phyloP scores from a whole-genome alignment of 2,329 filamentous ascomycete species.

The Raffaelea arxii region DNA sequence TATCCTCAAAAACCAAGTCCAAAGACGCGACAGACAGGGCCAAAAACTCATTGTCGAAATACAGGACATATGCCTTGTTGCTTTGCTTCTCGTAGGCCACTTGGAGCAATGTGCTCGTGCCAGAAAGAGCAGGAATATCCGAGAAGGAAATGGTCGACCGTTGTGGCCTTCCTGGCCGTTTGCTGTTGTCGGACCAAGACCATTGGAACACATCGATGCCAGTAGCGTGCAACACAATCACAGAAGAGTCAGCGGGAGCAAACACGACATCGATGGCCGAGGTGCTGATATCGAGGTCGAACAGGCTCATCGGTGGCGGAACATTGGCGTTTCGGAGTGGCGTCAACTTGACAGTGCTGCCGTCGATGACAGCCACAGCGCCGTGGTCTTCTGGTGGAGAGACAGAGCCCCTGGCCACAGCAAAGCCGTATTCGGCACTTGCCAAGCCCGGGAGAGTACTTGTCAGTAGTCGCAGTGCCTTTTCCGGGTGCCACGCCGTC shows the following conservation, averaged over 20 bases:
- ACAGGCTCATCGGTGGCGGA: constrained; percentile 85
- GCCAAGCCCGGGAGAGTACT: constrained; percentile 33
- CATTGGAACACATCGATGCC: constrained; percentile 63
- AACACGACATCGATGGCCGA: constrained; percentile 69
- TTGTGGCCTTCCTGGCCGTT: constrained; percentile 35
- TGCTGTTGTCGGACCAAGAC: constrained; percentile 55
- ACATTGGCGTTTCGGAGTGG: constrained; percentile 76
- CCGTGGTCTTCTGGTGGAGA: constrained; percentile 67
- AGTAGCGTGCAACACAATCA: constrained; percentile 62
- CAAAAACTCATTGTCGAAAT: constrained; percentile 20
- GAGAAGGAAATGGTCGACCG: constrained; percentile 16
- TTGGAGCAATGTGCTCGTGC: too few species aligned
- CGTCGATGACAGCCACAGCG: constrained; percentile 76
- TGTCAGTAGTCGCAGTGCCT: constrained; percentile 57
- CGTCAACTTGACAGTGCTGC: constrained; percentile 68
- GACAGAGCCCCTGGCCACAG: constrained; percentile 59
- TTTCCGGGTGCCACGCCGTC: constrained; percentile 79
- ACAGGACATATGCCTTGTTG: constrained; percentile 24
- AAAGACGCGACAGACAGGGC: constrained; percentile 15
- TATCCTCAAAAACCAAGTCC: constrained; percentile 3
- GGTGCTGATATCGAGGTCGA: constrained; percentile 54
- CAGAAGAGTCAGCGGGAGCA: constrained; percentile 48
- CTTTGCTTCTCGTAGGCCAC: constrained; percentile 11
- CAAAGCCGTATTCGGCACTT: constrained; percentile 58
- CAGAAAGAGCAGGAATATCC: constrained; percentile 33